Evolutionary conservation across 2,329 filamentous ascomycete species (phyloP).

Genomic region (Elsinoe batatas): DNA sequence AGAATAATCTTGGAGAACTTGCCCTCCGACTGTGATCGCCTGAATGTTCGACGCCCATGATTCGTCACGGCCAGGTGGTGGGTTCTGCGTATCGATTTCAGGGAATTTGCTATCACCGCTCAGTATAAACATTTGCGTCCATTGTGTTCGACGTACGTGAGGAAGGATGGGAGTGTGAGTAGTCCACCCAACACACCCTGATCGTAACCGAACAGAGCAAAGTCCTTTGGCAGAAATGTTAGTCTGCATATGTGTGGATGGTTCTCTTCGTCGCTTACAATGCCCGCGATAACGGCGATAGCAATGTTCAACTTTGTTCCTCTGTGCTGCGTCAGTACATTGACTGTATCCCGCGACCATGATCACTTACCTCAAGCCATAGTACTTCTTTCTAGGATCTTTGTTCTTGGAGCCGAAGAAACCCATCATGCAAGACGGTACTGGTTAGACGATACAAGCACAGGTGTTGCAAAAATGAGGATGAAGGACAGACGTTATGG

Average conservation of each 20-base stretch:
- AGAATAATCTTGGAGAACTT: background rate
- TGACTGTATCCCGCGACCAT: background rate
- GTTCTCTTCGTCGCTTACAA: constrained; percentile 21
- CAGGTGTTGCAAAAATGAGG: background rate
- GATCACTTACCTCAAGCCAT: background rate
- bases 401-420: constrained; percentile 7
- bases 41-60: constrained; percentile 19
- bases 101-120: constrained; percentile 24
- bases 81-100: constrained; percentile 26
- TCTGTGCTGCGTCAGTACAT: background rate
- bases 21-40: constrained; percentile 20
- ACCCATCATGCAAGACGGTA: background rate
- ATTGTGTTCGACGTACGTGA: constrained; percentile 19
- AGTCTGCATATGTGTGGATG: background rate
- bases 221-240: background rate
- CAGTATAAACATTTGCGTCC: background rate
- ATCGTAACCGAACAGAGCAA: constrained; percentile 15
- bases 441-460: background rate
- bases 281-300: constrained; percentile 36
- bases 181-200: constrained; percentile 36
- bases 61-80: constrained; percentile 11
- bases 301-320: constrained; percentile 28
- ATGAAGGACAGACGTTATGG: background rate
- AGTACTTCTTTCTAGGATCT: constrained; percentile 1
- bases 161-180: constrained; percentile 32